phyloP scores from a whole-genome alignment of 352 stramenopile genomes.

The Phytophthora europaea region DNA sequence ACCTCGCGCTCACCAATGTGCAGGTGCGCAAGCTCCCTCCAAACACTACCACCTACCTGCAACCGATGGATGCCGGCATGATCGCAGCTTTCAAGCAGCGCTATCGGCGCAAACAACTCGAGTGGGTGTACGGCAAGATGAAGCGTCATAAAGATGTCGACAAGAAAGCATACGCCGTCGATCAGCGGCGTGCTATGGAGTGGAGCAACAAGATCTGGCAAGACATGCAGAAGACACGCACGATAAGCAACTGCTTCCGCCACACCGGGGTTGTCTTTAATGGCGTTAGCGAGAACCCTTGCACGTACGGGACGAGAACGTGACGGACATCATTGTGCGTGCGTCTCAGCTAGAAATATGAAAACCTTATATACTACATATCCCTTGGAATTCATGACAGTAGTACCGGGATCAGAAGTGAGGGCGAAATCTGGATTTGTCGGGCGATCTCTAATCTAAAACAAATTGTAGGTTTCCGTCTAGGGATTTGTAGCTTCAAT shows the following conservation, averaged over 20 bases:
- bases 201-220: too few species aligned
- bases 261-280: too few species aligned
- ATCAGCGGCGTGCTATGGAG: too few species aligned
- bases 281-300: background rate
- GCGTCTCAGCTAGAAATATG: slow-evolving; percentile 2
- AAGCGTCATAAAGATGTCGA: too few species aligned
- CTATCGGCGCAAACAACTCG: background rate
- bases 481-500: too few species aligned
- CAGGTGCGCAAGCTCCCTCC: background rate
- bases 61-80: background rate
- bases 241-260: too few species aligned
- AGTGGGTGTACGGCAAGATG: background rate
- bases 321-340: slow-evolving; percentile 15
- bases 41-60: background rate
- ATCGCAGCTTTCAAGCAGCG: background rate
- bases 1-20: background rate
- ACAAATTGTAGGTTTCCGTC: too few species aligned
- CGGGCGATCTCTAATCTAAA: too few species aligned
- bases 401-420: too few species aligned
- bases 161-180: too few species aligned
- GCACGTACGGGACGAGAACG: slow-evolving; percentile 9
- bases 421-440: background rate
- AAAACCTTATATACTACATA: background rate
- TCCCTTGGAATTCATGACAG: too few species aligned
- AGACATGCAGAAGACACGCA: too few species aligned